Conservation (phyloP, 1,139 yeast species). For the Magnusiomyces suaveolens region DNA sequence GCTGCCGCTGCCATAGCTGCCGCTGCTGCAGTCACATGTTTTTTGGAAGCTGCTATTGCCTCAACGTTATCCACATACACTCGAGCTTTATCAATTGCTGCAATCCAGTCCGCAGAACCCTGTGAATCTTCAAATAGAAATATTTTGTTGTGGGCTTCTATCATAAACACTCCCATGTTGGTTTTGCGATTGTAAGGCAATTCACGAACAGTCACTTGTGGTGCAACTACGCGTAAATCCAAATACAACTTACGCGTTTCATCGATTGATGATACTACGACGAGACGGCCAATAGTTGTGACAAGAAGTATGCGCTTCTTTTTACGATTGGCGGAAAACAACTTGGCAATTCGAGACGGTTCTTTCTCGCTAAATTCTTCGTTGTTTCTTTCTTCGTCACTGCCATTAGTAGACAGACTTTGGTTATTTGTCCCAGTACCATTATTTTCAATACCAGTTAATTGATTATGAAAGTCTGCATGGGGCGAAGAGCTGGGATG, state of each 20-base stretch:
- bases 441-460: too few relatives aligned
- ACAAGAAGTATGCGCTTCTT: conserved; percentile 29
- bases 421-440: too few relatives aligned
- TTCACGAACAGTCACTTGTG: conserved; percentile 30
- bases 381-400: not conserved
- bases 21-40: conserved; percentile 25
- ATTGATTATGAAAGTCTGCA: conserved; percentile 10
- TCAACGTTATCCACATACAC: conserved; percentile 23
- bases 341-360: conserved; percentile 25
- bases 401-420: conserved; percentile 14
- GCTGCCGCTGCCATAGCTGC: conserved; percentile 33
- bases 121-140: conserved; percentile 30
- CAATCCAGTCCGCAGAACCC: conserved; percentile 31
- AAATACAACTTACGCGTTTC: conserved; percentile 6
- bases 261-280: conserved; percentile 13
- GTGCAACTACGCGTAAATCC: conserved; percentile 29
- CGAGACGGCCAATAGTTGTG: conserved; percentile 31
- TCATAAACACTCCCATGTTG: conserved; percentile 25
- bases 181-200: conserved; percentile 26
- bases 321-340: conserved; percentile 25
- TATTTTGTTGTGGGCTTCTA: conserved; percentile 30
- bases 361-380: conserved; percentile 17
- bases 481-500: conserved; percentile 9
- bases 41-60: conserved; percentile 16
- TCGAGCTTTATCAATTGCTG: conserved; percentile 25